Evolutionary conservation across 345 rosid genomes (phyloP), one percentile per base, ranked within the genome.

Genomic region (Theobroma cacao): DNA sequence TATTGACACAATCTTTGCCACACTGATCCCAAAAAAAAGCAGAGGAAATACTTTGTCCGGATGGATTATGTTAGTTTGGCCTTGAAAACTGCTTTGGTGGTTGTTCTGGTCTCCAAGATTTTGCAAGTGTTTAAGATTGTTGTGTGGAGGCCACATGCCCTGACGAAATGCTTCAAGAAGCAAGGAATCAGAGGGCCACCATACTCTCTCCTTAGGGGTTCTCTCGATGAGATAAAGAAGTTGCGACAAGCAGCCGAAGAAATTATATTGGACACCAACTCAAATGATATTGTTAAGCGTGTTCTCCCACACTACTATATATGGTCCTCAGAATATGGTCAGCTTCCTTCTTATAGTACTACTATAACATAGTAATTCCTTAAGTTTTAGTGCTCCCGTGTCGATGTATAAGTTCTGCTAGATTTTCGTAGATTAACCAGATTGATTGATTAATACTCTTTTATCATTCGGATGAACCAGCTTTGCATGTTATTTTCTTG

Each of bases 121-220:
- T 5, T 41, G 31, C 20, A 67, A 60, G 61, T 72, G 38, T 52
- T 75, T 11, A 60, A 36, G 63, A 40, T 56, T 69, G 48, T 86
- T 26, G 5, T 78, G 3, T 81, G 88, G 88, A 74, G 85, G 83
- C 85, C 88, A 17, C 63, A 83, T 36, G 73, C 31, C 31, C 17
- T 85, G 74, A 77, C 80, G 5, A 75, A 72, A 59, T 7, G 17
- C 18, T 83, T 87, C 34, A 59, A 71, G 59, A 72, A 79, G 28
- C 85, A 83, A 83, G 88, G 90, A 52, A 40, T 85, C 18, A 38
- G 13, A 5, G 88, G 82, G 3, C 88, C 86, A 18, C 36, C 78
- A 2, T 83, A 83, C 72, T 28, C 40, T 1, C 24, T 81, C 40
- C 55, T 83, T 31, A 53, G 62, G 7, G 90, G 90, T 2, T 85